phyloP scores from a whole-genome alignment of 2,329 filamentous ascomycete species.

The Cytospora paraplurivora region DNA sequence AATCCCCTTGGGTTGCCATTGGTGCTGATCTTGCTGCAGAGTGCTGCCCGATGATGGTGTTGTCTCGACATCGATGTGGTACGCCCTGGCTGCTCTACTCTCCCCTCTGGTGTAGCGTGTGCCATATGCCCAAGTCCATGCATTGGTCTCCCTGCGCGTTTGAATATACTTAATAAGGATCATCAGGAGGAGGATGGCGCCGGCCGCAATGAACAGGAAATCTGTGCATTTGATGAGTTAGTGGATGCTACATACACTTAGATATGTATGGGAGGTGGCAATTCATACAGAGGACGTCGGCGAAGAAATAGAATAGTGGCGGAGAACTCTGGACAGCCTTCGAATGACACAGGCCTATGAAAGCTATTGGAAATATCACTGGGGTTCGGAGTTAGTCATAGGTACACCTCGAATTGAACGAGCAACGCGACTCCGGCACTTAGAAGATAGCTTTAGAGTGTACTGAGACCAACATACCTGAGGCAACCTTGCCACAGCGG shows the following conservation, averaged over 20 bases:
- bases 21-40: background rate
- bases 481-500: slow-evolving; percentile 2
- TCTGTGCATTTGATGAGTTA: background rate
- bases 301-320: slow-evolving; percentile 9
- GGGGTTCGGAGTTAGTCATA: background rate
- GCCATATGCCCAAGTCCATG: slow-evolving; percentile 12
- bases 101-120: background rate
- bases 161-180: slow-evolving; percentile 26
- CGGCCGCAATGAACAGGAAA: slow-evolving; percentile 12
- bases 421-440: background rate
- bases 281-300: slow-evolving; percentile 7
- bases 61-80: background rate
- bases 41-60: background rate
- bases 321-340: background rate
- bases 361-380: slow-evolving; percentile 12
- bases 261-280: too few species aligned
- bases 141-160: slow-evolving; percentile 15
- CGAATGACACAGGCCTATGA: slow-evolving; percentile 10
- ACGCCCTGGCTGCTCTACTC: background rate
- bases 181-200: slow-evolving; percentile 24
- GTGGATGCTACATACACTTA: background rate
- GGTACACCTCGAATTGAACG: background rate
- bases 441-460: background rate
- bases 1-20: slow-evolving; percentile 2
- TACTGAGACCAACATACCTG: background rate